Base-by-base conservation (phyloP, 2,329 filamentous ascomycete genomes). In the Botrytis galanthina region DNA sequence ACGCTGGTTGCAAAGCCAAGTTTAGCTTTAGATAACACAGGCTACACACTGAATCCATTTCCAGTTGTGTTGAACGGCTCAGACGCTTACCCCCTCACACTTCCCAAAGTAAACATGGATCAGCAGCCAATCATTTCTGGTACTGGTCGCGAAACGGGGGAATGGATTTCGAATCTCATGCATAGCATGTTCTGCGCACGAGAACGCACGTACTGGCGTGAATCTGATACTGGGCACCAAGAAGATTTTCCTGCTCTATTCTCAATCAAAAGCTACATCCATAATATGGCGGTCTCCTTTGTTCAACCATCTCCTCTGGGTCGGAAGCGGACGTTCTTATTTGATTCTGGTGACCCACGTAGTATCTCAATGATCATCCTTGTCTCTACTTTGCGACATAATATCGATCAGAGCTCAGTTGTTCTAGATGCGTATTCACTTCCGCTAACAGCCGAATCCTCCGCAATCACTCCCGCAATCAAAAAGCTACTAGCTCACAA, bases 401-500 rank as follows among this genome's bases (percentile, higher is more conserved):
- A 76, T 29, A 16, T 74, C 0, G 68, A 54, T 20, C 75, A 75
- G 29, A 70, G 59, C 12, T 74, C 74, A 1, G 44, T 75, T 12
- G 73, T 76, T 4, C 42, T 76, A 5, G 75, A 76, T 61, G 57
- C 67, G 20, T 75, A 73, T 35, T 32, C 74, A 1, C 22, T 76
- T 37, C 66, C 72, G 0, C 29, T 74, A 0, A 70, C 37, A 9
- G 20, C 10, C 22, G 6, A 4, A 18, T 26, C 7, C 7, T 12
- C 20, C 7, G 1, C 29, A 37, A 26, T 66, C 3, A 18, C 10
- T 16, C 29, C 12, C 9, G 20, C 26, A 5, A 26, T 66, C 20
- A 6, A 66, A 18, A n/a, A 35, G 4, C 44, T 66, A 32, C 8
- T 48, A 18, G 20, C 20, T n/a, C 20, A 35, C 1, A 18, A 18